phyloP scores from a whole-genome alignment of 1,284 basidiomycete genomes.

The Caloboletus firmus region DNA sequence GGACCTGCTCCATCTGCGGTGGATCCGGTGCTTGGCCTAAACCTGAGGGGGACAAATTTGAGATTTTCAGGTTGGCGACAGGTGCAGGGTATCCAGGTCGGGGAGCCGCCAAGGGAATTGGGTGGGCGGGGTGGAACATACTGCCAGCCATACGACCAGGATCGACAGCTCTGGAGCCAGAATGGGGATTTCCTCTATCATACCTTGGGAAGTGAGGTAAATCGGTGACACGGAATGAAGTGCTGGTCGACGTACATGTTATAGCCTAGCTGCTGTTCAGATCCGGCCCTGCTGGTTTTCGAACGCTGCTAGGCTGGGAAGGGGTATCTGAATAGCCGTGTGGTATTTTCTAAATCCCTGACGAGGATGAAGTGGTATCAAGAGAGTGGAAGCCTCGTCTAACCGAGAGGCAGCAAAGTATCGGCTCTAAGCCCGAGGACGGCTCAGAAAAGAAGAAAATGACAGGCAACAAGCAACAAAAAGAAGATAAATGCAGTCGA shows the following conservation, averaged over 20 bases:
- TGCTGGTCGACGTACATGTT: conserved; percentile 53
- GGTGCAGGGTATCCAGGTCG: conserved; percentile 71
- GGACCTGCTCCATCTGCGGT: conserved; percentile 46
- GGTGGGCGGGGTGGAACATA: conserved; percentile 32
- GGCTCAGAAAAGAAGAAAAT: conserved; percentile 11
- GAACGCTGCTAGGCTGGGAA: conserved; percentile 36
- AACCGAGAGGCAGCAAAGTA: conserved; percentile 27
- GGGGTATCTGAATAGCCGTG: conserved; percentile 54
- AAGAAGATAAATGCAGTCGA: not conserved
- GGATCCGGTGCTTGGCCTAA: conserved; percentile 35
- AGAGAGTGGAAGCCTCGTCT: conserved; percentile 36
- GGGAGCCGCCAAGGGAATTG: conserved; percentile 61
- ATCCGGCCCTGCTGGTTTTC: conserved; percentile 39
- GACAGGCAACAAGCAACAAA: conserved; percentile 5
- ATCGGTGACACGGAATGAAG: conserved; percentile 3
- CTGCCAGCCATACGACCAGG: conserved; percentile 50
- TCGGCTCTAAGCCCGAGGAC: conserved; percentile 9
- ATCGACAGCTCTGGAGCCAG: conserved; percentile 53
- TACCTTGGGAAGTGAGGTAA: conserved; percentile 46
- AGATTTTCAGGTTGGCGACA: conserved; percentile 59
- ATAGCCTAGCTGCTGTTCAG: conserved; percentile 49
- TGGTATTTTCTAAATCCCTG: conserved; percentile 62
- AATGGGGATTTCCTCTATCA: conserved; percentile 57
- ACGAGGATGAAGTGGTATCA: conserved; percentile 45
- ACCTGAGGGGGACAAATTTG: conserved; percentile 46